Evolutionary conservation across 2,329 filamentous ascomycete species (phyloP), one percentile per base, ranked within the genome.

Genomic region (Colletotrichum trifolii): DNA sequence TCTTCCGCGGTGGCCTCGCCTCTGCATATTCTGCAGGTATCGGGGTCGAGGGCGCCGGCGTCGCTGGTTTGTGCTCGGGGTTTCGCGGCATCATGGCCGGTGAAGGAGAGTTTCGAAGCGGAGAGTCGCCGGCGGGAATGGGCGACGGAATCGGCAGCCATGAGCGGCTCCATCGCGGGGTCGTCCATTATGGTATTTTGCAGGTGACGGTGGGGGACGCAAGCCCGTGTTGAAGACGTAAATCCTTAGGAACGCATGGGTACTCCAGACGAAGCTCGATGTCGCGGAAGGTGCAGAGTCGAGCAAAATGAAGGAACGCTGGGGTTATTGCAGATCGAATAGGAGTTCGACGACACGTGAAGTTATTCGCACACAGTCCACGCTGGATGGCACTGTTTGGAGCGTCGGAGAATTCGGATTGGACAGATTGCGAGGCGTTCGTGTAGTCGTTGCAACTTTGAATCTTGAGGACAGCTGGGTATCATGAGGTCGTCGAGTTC

Each of bases 21-120:
- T 71, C 96, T 89, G 79, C 96, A 99, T 83, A 99, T 99, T 67
- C 96, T 90, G 82, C 96, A 99, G n/a, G 94, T 96, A 74, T 97
- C 92, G 61, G 85, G 84, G 59, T 91, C 89, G 39, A 65, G 67
- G 15, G 53, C 62, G 61, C 60, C 65, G n/a, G 60, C 55, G 56
- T 61, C 66, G 58, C 63, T 60, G 34, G 43, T 15, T 17, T 61
- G 60, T 13, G 65, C 38, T 43, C 65, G 60, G 42, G 64, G 3
- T 12, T 53, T 67, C 8, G 36, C 48, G 10, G 53, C 13, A 8
- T 67, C 61, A 53, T 48, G 54, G 7, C 15, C 15, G 38, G 45
- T 17, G 6, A 60, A 54, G 8, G 60, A 8, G 35, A 53, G 34
- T 53, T 49, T 36, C 33, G 60, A 61, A 10, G 64, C 60, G n/a